phyloP scores from a whole-genome alignment of 1,284 basidiomycete genomes.

The Cutaneotrichosporon cutaneum region DNA sequence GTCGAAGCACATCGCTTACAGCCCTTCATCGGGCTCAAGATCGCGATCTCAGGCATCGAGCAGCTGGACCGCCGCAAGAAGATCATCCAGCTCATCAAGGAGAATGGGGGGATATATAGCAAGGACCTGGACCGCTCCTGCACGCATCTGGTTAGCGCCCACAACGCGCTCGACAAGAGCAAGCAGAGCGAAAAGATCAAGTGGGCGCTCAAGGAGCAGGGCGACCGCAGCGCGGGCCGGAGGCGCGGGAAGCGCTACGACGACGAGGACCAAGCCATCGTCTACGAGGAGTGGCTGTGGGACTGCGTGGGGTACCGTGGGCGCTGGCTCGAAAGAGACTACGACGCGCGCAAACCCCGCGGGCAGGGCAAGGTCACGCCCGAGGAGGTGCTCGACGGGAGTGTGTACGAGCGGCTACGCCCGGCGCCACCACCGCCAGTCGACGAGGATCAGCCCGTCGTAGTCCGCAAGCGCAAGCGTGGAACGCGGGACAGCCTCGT shows the following conservation, averaged over 20 bases:
- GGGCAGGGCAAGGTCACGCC: slow-evolving; percentile 27
- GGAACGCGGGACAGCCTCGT: slow-evolving; percentile 36
- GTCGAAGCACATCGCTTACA: slow-evolving; percentile 32
- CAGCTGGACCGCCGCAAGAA: slow-evolving; percentile 45
- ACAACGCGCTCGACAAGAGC: slow-evolving; percentile 35
- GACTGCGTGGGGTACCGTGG: slow-evolving; percentile 49
- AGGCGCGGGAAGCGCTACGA: slow-evolving; percentile 35
- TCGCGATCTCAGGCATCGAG: slow-evolving; percentile 46
- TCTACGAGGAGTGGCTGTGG: slow-evolving; percentile 54
- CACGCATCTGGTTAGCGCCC: slow-evolving; percentile 48
- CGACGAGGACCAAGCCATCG: slow-evolving; percentile 40
- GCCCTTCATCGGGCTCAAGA: slow-evolving; percentile 42
- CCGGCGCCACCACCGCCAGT: slow-evolving; percentile 23
- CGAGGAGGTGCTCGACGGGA: slow-evolving; percentile 40
- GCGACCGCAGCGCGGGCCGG: slow-evolving; percentile 30
- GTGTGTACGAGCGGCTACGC: slow-evolving; percentile 15
- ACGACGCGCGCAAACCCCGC: slow-evolving; percentile 45
- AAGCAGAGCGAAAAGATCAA: slow-evolving; percentile 47
- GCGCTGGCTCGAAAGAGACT: slow-evolving; percentile 47
- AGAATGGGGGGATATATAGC: slow-evolving; percentile 44
- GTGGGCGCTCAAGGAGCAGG: slow-evolving; percentile 43
- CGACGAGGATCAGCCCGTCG: slow-evolving; percentile 34
- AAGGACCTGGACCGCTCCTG: slow-evolving; percentile 48
- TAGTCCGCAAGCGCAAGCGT: slow-evolving; percentile 36
- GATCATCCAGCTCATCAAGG: slow-evolving; percentile 39